These are phyloP conservation scores for Whalleya microplaca DNA, from an alignment of 2,329 filamentous ascomycete species.

Conservation along the genomic window DNA sequence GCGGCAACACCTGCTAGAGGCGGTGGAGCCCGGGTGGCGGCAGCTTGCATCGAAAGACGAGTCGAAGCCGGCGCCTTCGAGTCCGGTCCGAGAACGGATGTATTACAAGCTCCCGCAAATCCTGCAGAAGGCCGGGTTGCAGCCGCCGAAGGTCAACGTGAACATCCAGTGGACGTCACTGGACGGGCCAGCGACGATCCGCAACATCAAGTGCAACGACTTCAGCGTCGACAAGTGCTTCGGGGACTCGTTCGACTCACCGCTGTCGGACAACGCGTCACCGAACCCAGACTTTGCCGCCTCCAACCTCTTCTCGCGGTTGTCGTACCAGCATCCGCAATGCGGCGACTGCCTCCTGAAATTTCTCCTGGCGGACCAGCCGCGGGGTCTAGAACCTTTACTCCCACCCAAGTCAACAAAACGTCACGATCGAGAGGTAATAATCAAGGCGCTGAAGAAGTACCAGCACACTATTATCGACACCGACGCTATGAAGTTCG, in stretches of 20 bases:
- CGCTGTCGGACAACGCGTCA: constrained; percentile 39
- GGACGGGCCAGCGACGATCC: constrained; percentile 45
- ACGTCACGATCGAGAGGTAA: constrained; percentile 36
- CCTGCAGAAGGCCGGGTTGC: constrained; percentile 42
- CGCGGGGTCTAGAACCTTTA: constrained; percentile 42
- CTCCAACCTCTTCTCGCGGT: constrained; percentile 43
- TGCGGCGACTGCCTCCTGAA: constrained; percentile 49
- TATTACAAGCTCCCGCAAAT: constrained; percentile 42
- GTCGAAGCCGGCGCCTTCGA: constrained; percentile 36
- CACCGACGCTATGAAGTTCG: constrained; percentile 44
- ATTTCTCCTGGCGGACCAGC: constrained; percentile 40
- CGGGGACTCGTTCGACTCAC: constrained; percentile 44
- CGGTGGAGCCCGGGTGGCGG: constrained; percentile 40
- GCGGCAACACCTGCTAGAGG: constrained; percentile 41
- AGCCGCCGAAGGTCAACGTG: constrained; percentile 44
- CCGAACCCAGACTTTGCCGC: constrained; percentile 43
- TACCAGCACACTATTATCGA: constrained; percentile 47
- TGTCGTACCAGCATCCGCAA: constrained; percentile 42
- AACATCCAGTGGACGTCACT: constrained; percentile 47
- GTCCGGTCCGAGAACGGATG: constrained; percentile 40
- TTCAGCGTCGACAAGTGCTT: constrained; percentile 47
- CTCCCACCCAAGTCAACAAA: constrained; percentile 39
- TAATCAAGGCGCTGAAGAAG: constrained; percentile 44
- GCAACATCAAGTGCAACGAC: constrained; percentile 44
- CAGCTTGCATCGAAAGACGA: constrained; percentile 29